Conservation (phyloP, 345 rosid genomes). For the Citrus sp. region DNA sequence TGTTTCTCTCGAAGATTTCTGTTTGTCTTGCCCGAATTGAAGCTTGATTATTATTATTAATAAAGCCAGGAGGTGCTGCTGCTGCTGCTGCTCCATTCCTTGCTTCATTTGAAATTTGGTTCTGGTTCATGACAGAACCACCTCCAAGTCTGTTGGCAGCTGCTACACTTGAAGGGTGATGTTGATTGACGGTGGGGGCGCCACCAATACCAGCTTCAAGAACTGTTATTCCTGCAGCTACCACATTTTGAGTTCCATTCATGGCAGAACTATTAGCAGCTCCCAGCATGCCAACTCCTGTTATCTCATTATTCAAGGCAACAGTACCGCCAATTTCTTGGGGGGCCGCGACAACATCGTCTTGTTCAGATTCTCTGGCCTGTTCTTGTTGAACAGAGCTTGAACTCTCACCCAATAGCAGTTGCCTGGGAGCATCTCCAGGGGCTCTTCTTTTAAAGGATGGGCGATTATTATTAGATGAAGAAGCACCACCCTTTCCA, state of each 20-base stretch:
- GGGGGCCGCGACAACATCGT: background rate
- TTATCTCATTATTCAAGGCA: background rate
- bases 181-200: background rate
- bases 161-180: background rate
- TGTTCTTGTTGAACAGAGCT: background rate
- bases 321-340: background rate
- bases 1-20: conserved; percentile 14
- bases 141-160: background rate
- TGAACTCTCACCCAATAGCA: conserved; percentile 6
- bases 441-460: conserved; percentile 24
- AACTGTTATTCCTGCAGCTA: background rate
- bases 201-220: background rate
- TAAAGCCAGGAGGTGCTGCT: too few relatives aligned
- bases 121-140: background rate
- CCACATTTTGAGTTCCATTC: background rate
- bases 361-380: background rate
- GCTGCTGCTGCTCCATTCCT: background rate
- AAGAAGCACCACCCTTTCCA: background rate
- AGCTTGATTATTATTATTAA: background rate
- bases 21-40: background rate
- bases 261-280: background rate
- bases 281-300: background rate
- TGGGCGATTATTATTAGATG: background rate
- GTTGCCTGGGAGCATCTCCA: background rate
- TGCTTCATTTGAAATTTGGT: background rate